phyloP scores from a whole-genome alignment of 495 filamentous ascomycete species.

The Penicillium coprophilum region DNA sequence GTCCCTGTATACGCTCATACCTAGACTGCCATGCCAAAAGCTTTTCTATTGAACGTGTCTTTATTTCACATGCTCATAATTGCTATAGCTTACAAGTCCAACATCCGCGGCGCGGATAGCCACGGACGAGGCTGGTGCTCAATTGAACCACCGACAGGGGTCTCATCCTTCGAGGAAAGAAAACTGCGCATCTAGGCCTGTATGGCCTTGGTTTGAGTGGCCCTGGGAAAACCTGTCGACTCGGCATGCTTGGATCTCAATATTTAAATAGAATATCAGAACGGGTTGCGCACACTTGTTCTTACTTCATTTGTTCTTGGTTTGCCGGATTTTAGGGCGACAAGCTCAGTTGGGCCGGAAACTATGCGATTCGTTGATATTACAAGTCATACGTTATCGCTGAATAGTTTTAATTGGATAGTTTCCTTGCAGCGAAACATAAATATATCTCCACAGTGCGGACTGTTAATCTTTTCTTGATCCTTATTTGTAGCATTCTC shows the following conservation, averaged over 20 bases:
- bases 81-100: background rate
- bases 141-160: constrained; percentile 11
- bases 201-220: background rate
- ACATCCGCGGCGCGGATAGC: background rate
- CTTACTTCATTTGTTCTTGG: background rate
- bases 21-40: background rate
- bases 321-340: background rate
- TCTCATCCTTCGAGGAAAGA: constrained; percentile 1
- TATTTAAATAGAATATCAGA: background rate
- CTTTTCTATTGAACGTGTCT: background rate
- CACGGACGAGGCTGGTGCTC: background rate
- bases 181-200: background rate
- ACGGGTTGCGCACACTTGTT: background rate
- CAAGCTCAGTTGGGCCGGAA: background rate
- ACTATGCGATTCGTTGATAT: constrained; percentile 6
- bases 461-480: background rate
- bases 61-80: background rate
- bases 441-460: background rate
- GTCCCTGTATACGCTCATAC: background rate
- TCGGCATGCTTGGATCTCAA: background rate
- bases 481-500: background rate
- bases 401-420: background rate
- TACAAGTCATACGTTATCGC: background rate
- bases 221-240: background rate
- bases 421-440: background rate